phyloP scores from a whole-genome alignment of 352 stramenopile species.

The Globisporangium echinulatum region DNA sequence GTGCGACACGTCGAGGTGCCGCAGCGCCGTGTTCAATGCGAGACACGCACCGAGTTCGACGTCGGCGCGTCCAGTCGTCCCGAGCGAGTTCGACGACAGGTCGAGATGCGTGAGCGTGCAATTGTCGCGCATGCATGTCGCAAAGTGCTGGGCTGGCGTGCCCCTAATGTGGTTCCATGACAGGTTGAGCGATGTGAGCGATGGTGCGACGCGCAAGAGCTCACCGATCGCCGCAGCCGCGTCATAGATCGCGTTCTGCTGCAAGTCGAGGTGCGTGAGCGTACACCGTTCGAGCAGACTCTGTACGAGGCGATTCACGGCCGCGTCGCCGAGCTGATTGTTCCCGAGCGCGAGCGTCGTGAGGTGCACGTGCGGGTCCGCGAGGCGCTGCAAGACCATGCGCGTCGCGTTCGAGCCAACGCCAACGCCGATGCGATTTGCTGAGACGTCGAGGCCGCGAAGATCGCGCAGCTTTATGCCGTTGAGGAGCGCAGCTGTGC shows the following conservation, averaged over 20 bases:
- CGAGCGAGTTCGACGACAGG: conserved; percentile 67
- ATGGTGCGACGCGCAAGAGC: conserved; percentile 53
- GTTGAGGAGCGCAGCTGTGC: conserved; percentile 51
- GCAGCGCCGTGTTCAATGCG: conserved; percentile 59
- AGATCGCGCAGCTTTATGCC: conserved; percentile 44
- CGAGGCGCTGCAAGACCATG: conserved; percentile 48
- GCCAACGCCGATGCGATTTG: conserved; percentile 34
- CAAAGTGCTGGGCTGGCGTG: conserved; percentile 53
- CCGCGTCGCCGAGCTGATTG: conserved; percentile 65
- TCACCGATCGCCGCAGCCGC: conserved; percentile 49
- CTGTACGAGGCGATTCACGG: conserved; percentile 45
- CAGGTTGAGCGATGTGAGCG: conserved; percentile 51
- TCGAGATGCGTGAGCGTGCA: conserved; percentile 52
- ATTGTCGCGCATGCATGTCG: conserved; percentile 69
- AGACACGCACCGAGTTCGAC: conserved; percentile 55
- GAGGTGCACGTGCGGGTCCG: conserved; percentile 49
- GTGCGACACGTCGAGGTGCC: conserved; percentile 52
- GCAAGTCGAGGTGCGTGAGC: conserved; percentile 51
- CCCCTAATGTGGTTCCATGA: conserved; percentile 76
- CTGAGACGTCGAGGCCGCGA: conserved; percentile 58
- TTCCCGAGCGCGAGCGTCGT: conserved; percentile 63
- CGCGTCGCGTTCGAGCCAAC: conserved; percentile 35
- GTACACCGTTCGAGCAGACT: conserved; percentile 66
- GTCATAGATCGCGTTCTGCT: conserved; percentile 61
- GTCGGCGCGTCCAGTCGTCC: conserved; percentile 60